These are phyloP conservation scores for Apophysomyces trapeziformis DNA, from an alignment of 371 early-diverging fungal genomes.

Conservation along the genomic window DNA sequence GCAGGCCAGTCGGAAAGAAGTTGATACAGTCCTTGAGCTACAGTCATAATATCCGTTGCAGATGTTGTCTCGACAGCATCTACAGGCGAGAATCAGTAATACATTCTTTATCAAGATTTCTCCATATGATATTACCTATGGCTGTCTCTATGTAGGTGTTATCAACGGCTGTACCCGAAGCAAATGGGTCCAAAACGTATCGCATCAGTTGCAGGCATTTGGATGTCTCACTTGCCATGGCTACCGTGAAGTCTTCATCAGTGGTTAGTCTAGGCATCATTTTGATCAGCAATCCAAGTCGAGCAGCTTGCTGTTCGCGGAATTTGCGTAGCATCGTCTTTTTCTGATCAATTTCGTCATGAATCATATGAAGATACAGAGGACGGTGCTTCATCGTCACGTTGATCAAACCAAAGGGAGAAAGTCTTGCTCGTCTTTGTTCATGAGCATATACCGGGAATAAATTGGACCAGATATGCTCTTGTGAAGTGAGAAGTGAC, in stretches of 20 bases:
- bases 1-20: slow-evolving; percentile 16
- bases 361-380: slow-evolving; percentile 55
- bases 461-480: slow-evolving; percentile 33
- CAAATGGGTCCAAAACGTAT: slow-evolving; percentile 15
- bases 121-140: slow-evolving; percentile 14
- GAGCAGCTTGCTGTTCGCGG: slow-evolving; percentile 65
- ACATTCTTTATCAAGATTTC: slow-evolving; percentile 21
- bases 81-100: slow-evolving; percentile 2
- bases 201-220: slow-evolving; percentile 22
- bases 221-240: slow-evolving; percentile 13
- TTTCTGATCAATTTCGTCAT: slow-evolving; percentile 67
- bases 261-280: slow-evolving; percentile 31
- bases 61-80: slow-evolving; percentile 11
- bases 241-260: neutral
- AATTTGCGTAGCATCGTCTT: slow-evolving; percentile 51
- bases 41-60: neutral
- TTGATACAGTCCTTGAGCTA: slow-evolving; percentile 7
- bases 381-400: slow-evolving; percentile 31
- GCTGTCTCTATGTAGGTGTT: slow-evolving; percentile 8
- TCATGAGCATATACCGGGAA: slow-evolving; percentile 35
- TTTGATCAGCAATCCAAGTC: slow-evolving; percentile 61
- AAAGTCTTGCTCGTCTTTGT: slow-evolving; percentile 11
- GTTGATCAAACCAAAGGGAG: slow-evolving; percentile 15
- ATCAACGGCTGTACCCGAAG: slow-evolving; percentile 5
- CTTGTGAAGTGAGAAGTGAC: slow-evolving; percentile 28